phyloP scores from a whole-genome alignment of 371 early-diverging fungal genomes.

The Amoeboaphelidium protococcarum region DNA sequence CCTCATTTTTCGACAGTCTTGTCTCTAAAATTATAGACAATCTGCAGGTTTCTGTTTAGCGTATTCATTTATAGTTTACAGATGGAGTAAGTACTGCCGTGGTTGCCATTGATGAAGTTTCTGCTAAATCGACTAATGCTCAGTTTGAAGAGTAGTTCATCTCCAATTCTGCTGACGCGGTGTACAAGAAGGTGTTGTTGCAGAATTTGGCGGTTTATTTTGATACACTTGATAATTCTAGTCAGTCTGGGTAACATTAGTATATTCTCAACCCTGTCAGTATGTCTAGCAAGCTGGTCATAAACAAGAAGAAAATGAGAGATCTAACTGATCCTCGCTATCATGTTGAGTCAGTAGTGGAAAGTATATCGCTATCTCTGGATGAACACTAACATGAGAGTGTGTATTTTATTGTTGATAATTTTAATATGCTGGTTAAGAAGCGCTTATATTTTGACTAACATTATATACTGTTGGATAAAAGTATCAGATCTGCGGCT shows the following conservation, averaged over 20 bases:
- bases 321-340: too few species aligned
- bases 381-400: too few species aligned
- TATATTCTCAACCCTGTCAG: neutral
- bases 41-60: constrained; percentile 70
- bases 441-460: neutral
- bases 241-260: too few species aligned
- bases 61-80: constrained; percentile 85
- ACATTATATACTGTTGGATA: neutral
- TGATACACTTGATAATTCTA: constrained; percentile 67
- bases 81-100: constrained; percentile 44
- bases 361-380: too few species aligned
- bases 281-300: neutral
- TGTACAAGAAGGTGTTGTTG: constrained; percentile 30
- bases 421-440: constrained; percentile 5
- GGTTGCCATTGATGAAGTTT: neutral
- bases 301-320: too few species aligned
- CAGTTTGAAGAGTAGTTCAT: constrained; percentile 28
- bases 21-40: constrained; percentile 83
- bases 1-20: constrained; percentile 30
- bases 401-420: neutral
- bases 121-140: constrained; percentile 37
- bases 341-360: too few species aligned
- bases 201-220: constrained; percentile 64
- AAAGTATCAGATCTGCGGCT: constrained; percentile 31
- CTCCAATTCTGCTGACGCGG: neutral